Evolutionary conservation across 2,329 filamentous ascomycete genomes (phyloP).

Genomic region (Uncinocarpus reesii): DNA sequence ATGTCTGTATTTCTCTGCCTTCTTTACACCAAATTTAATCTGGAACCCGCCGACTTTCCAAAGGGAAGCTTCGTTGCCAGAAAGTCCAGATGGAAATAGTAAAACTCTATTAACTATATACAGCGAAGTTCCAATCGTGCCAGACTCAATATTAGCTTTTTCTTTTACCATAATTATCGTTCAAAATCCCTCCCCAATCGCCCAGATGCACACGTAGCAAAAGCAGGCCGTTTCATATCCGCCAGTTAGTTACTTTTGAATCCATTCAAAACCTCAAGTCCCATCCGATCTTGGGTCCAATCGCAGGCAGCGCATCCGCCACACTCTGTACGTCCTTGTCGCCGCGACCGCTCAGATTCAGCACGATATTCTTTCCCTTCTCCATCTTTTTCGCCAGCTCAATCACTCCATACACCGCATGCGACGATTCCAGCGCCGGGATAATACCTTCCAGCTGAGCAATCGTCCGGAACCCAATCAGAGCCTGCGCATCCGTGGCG

Average conservation of each 20-base stretch:
- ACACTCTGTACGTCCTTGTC: constrained; percentile 99
- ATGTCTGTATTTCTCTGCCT: too few species aligned
- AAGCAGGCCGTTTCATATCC: background rate
- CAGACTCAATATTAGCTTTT: too few species aligned
- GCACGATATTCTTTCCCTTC: constrained; percentile 80
- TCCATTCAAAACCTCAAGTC: constrained; percentile 47
- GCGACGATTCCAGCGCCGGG: constrained; percentile 83
- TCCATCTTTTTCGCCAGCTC: constrained; percentile 87
- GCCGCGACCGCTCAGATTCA: constrained; percentile 83
- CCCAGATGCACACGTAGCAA: too few species aligned
- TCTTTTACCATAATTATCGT: too few species aligned
- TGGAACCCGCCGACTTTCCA: too few species aligned
- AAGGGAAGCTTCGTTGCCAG: too few species aligned
- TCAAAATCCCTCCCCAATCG: too few species aligned
- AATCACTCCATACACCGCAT: constrained; percentile 81
- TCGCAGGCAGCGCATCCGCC: constrained; percentile 77
- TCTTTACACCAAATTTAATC: too few species aligned
- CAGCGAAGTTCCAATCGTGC: too few species aligned
- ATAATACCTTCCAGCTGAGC: constrained; percentile 92
- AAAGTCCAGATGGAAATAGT: too few species aligned
- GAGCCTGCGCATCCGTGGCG: constrained; percentile 83
- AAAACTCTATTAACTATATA: too few species aligned
- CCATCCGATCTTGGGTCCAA: constrained; percentile 80
- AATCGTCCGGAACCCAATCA: constrained; percentile 74
- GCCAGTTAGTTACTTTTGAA: background rate